Percentiles rank a stretch among this genome's conserved stretches.
Conservation (phyloP, 2,329 filamentous ascomycete genomes). For the Phoma sp. region DNA sequence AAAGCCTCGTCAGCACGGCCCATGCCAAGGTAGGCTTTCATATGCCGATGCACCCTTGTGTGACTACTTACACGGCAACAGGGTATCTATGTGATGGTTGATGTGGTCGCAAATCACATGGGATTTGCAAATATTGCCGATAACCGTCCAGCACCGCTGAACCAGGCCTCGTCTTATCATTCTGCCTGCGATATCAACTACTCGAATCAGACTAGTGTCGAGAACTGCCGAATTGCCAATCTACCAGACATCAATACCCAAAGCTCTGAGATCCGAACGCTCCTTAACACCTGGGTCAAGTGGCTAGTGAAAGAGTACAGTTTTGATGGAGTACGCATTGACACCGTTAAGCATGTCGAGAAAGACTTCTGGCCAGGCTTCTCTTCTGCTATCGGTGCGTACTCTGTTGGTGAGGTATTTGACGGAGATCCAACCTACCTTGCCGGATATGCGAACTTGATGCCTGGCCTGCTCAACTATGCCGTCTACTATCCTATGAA, state of each 20-base stretch:
- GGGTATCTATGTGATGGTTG: conserved; percentile 58
- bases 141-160: conserved; percentile 37
- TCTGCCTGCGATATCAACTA: conserved; percentile 39
- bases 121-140: conserved; percentile 35
- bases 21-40: conserved; percentile 53
- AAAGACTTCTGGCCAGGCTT: conserved; percentile 65
- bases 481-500: conserved; percentile 55
- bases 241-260: conserved; percentile 41
- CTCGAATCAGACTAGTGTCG: conserved; percentile 38
- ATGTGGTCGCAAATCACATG: conserved; percentile 59
- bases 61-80: conserved; percentile 16
- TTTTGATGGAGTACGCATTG: conserved; percentile 64
- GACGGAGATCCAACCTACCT: conserved; percentile 61
- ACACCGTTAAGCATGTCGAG: conserved; percentile 68
- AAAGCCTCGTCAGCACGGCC: conserved; percentile 53
- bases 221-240: conserved; percentile 39
- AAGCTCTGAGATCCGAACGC: conserved; percentile 28
- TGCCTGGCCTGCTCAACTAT: conserved; percentile 69
- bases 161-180: conserved; percentile 38
- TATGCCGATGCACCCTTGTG: neutral
- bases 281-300: conserved; percentile 39
- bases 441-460: conserved; percentile 59
- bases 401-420: conserved; percentile 66
- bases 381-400: conserved; percentile 61
- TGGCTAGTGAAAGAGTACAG: conserved; percentile 40